Evolutionary conservation across 257 asterid species (phyloP).

Genomic region (Echium plantagineum): DNA sequence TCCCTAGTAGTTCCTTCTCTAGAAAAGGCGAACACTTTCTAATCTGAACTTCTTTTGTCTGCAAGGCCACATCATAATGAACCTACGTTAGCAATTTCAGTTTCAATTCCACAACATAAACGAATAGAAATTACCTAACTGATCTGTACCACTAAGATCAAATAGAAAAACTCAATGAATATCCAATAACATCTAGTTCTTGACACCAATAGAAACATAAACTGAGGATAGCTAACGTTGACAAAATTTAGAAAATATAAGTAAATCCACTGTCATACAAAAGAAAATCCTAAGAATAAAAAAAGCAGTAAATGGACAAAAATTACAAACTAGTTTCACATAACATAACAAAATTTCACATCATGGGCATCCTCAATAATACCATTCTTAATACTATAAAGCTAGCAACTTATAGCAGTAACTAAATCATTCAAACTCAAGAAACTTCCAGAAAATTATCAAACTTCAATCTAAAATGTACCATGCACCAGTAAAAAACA

Average conservation of each 20-base stretch:
- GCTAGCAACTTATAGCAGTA: too few species aligned
- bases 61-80: conserved; percentile 9
- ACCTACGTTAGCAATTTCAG: conserved; percentile 2
- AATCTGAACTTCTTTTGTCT: conserved; percentile 36
- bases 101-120: conserved; percentile 3
- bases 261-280: too few species aligned
- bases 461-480: too few species aligned
- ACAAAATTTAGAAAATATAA: too few species aligned
- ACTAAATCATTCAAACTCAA: too few species aligned
- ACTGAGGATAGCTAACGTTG: too few species aligned
- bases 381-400: too few species aligned
- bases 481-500: background rate
- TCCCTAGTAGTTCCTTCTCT: conserved; percentile 38
- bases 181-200: background rate
- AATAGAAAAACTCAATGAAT: background rate
- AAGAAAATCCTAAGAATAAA: too few species aligned
- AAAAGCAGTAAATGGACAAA: too few species aligned
- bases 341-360: too few species aligned
- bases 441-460: background rate
- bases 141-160: background rate
- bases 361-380: too few species aligned
- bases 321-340: too few species aligned
- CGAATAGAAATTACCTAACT: background rate
- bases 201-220: background rate
- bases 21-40: conserved; percentile 66